phyloP scores from a whole-genome alignment of 2,329 filamentous ascomycete genomes.

The Neonectria sp. region DNA sequence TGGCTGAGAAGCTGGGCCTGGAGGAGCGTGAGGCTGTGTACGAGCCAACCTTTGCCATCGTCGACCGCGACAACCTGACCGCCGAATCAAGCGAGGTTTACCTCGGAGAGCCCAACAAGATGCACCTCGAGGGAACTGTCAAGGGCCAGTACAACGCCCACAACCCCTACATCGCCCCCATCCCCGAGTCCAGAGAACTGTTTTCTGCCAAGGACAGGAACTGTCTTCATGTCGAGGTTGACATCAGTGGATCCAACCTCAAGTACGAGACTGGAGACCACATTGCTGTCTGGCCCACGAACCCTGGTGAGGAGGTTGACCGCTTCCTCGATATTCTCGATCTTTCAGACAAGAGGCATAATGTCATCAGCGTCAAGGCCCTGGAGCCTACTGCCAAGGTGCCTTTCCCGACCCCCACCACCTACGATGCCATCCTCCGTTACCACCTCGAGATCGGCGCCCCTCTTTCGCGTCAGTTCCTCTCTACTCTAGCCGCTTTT shows the following conservation, averaged over 20 bases:
- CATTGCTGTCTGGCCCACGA: conserved; percentile 97
- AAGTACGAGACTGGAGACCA: conserved; percentile 97
- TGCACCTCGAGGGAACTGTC: conserved; percentile 87
- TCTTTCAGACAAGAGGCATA: conserved; percentile 82
- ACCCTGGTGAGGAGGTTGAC: conserved; percentile 92
- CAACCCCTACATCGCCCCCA: conserved; percentile 97
- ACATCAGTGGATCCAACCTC: conserved; percentile 90
- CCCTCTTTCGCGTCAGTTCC: conserved; percentile 95
- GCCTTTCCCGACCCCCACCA: conserved; percentile 96
- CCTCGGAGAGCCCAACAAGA: conserved; percentile 95
- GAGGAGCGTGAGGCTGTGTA: conserved; percentile 98
- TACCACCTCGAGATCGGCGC: conserved; percentile 98
- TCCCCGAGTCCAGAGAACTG: conserved; percentile 90
- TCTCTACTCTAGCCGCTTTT: conserved; percentile 89
- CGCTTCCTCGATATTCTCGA: conserved; percentile 87
- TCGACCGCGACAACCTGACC: conserved; percentile 80
- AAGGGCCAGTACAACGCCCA: conserved; percentile 96
- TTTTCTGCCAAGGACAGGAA: conserved; percentile 93
- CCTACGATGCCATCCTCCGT: conserved; percentile 91
- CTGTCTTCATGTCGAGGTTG: conserved; percentile 96
- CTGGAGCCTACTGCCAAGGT: conserved; percentile 97
- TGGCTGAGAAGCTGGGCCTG: conserved; percentile 86
- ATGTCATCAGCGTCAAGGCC: conserved; percentile 89
- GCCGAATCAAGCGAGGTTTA: conserved; percentile 87
- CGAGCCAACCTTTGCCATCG: conserved; percentile 90